phyloP scores from a whole-genome alignment of 371 early-diverging fungal genomes.

The Mortierella sp. region DNA sequence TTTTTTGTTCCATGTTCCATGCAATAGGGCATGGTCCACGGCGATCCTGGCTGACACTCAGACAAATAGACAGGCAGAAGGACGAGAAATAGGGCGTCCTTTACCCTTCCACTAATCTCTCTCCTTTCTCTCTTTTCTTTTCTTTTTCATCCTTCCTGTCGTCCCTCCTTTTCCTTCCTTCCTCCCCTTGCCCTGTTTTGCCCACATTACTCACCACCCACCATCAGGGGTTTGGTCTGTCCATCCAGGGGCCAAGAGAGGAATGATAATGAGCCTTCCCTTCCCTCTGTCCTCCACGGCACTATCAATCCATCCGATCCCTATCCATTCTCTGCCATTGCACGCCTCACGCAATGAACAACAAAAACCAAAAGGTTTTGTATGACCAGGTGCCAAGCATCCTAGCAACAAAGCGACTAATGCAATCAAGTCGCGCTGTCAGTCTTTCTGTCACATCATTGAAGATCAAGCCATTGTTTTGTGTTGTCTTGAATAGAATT shows the following conservation, averaged over 20 bases:
- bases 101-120: not conserved
- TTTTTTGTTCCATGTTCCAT: conserved; percentile 2
- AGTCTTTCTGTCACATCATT: not conserved
- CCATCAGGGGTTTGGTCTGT: not conserved
- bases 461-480: not conserved
- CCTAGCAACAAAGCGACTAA: not conserved
- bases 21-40: not conserved
- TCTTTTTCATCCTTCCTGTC: not conserved
- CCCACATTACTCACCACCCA: not conserved
- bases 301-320: conserved; percentile 4
- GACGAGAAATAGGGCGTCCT: too few species aligned
- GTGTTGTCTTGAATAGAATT: not conserved
- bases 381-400: not conserved
- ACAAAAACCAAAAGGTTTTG: not conserved
- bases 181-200: not conserved
- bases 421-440: not conserved
- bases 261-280: not conserved
- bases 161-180: not conserved
- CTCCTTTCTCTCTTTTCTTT: not conserved
- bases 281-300: not conserved
- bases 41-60: not conserved
- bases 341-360: not conserved
- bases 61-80: not conserved
- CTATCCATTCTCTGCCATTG: not conserved
- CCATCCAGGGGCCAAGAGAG: not conserved